Conservation (phyloP, 2,329 filamentous ascomycete species). For the Diaporthe amygdali region DNA sequence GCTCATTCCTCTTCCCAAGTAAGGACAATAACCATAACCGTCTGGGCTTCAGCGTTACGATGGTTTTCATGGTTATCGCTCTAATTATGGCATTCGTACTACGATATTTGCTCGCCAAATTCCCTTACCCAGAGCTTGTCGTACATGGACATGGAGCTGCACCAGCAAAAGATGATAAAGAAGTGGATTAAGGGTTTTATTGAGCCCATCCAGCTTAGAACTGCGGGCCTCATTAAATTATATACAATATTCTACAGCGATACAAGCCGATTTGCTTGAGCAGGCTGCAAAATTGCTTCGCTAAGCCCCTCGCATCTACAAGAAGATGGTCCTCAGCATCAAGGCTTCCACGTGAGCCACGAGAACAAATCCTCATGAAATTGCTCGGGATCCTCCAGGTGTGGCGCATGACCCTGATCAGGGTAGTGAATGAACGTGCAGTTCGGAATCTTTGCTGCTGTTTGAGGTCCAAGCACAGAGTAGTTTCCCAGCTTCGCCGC, state of each 20-base stretch:
- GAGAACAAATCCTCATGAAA: background rate
- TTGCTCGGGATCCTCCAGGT: background rate
- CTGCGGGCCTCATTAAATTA: background rate
- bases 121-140: constrained; percentile 13
- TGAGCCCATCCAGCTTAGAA: background rate
- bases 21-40: constrained; percentile 8
- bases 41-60: constrained; percentile 10
- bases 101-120: constrained; percentile 12
- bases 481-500: background rate
- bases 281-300: background rate
- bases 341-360: background rate
- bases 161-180: background rate
- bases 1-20: constrained; percentile 19
- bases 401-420: background rate
- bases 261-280: too few relatives aligned
- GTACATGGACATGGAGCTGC: background rate
- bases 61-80: constrained; percentile 14
- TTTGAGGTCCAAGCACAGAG: background rate
- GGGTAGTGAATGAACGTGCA: constrained; percentile 3
- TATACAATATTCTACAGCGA: background rate
- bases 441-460: background rate
- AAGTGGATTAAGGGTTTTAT: background rate
- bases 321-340: background rate
- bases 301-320: background rate
- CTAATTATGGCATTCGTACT: background rate